Evolutionary conservation across 495 filamentous ascomycete species (phyloP).

Genomic region (Pyrenopolyporus hunteri): DNA sequence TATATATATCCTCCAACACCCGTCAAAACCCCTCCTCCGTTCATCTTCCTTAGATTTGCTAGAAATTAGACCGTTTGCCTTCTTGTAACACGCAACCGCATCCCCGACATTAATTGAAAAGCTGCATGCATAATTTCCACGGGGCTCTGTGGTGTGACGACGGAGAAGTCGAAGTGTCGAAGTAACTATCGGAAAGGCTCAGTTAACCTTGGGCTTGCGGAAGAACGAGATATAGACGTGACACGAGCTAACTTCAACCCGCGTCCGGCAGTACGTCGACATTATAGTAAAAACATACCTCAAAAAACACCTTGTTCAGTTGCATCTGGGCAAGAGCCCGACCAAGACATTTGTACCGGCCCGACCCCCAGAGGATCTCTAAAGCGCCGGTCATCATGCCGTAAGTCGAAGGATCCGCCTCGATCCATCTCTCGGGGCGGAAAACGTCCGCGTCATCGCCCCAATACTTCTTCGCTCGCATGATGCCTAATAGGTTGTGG

Average conservation of each 20-base stretch:
- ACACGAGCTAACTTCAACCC: background rate
- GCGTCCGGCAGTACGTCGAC: background rate
- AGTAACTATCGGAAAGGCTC: constrained; percentile 12
- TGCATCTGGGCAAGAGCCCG: constrained; percentile 47
- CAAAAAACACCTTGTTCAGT: constrained; percentile 60
- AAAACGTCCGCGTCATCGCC: constrained; percentile 47
- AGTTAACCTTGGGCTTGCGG: background rate
- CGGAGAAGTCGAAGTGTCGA: constrained; percentile 32
- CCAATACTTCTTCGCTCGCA: constrained; percentile 40
- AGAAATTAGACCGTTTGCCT: background rate
- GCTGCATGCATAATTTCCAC: constrained; percentile 30
- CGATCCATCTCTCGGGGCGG: constrained; percentile 51
- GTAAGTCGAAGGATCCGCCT: constrained; percentile 41
- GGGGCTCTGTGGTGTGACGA: constrained; percentile 23
- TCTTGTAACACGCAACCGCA: constrained; percentile 31
- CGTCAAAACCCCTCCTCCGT: background rate
- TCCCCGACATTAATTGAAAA: constrained; percentile 32
- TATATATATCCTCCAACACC: no score
- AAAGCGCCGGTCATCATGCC: constrained; percentile 46
- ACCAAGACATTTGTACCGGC: constrained; percentile 51
- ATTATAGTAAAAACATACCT: constrained; percentile 46
- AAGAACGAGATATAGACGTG: background rate
- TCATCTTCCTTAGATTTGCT: background rate
- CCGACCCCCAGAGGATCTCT: constrained; percentile 46
- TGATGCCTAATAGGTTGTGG: constrained; percentile 31